Conservation (phyloP, 2,329 filamentous ascomycete genomes). For the Dactylella cylindrospora region DNA sequence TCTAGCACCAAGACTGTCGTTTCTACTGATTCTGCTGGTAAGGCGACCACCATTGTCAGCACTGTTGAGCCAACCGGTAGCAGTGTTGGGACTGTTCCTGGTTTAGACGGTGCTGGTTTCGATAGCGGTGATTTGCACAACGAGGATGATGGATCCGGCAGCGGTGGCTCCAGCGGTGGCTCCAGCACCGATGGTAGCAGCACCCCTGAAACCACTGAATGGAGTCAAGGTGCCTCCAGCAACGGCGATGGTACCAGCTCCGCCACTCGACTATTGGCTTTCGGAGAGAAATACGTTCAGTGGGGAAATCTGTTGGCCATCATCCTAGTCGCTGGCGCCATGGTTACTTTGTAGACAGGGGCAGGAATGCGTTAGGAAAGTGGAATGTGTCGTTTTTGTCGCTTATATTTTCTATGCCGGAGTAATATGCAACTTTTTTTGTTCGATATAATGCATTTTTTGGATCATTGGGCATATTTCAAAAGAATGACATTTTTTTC, state of each 20-base stretch:
- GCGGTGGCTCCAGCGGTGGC: constrained; percentile 48
- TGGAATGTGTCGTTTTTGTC: constrained; percentile 19
- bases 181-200: constrained; percentile 48
- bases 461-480: too few relatives aligned
- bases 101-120: constrained; percentile 58
- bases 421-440: constrained; percentile 21
- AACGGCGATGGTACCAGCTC: neutral
- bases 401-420: constrained; percentile 14
- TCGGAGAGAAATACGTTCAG: too few relatives aligned
- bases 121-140: constrained; percentile 51
- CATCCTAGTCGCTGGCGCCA: constrained; percentile 17
- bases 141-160: constrained; percentile 43
- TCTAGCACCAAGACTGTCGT: constrained; percentile 47
- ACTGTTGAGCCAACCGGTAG: constrained; percentile 49
- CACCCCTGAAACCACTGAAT: constrained; percentile 16
- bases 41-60: constrained; percentile 49
- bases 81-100: constrained; percentile 58
- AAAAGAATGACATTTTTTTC: constrained; percentile 29
- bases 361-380: neutral
- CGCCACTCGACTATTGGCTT: constrained; percentile 4
- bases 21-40: constrained; percentile 33
- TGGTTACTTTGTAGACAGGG: constrained; percentile 20
- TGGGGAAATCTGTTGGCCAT: constrained; percentile 29
- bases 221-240: constrained; percentile 21
- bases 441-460: too few relatives aligned